Percentiles rank a stretch among this genome's conserved stretches.
Evolutionary conservation across 805 yeast species (phyloP).

Genomic region (Kodamaea jinghongensis): DNA sequence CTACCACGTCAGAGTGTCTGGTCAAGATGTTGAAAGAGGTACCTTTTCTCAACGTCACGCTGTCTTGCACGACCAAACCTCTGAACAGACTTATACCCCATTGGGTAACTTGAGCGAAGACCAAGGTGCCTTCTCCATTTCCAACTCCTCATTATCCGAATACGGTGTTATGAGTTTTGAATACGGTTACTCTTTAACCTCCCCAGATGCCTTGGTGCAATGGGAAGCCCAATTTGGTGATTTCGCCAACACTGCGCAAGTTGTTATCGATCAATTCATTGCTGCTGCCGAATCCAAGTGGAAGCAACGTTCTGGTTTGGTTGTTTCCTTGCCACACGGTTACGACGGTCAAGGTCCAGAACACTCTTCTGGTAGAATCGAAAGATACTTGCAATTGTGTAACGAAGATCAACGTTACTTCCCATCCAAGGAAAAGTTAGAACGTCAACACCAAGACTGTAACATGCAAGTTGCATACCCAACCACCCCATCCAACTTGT

Average conservation of each 20-base stretch:
- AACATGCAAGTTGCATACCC: slow-evolving; percentile 98
- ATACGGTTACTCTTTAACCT: slow-evolving; percentile 96
- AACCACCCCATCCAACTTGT: slow-evolving; percentile 93
- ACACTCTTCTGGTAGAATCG: slow-evolving; percentile 97
- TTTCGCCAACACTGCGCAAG: slow-evolving; percentile 99
- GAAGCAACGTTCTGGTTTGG: slow-evolving; percentile 98
- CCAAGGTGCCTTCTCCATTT: slow-evolving; percentile 83
- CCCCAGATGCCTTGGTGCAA: slow-evolving; percentile 94
- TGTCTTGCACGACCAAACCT: slow-evolving; percentile 91
- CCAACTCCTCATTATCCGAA: slow-evolving; percentile 95
- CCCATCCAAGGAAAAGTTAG: slow-evolving; percentile 87
- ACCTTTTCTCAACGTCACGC: slow-evolving; percentile 99
- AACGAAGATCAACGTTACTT: slow-evolving; percentile 93
- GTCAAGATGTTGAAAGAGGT: slow-evolving; percentile 99
- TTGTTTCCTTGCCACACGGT: slow-evolving; percentile 96
- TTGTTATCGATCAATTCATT: slow-evolving; percentile 92
- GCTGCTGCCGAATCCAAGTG: slow-evolving; percentile 97
- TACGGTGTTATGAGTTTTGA: slow-evolving; percentile 99
- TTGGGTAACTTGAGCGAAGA: slow-evolving; percentile 72
- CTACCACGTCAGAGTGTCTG: slow-evolving; percentile 93
- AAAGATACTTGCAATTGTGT: slow-evolving; percentile 92
- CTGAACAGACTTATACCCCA: slow-evolving; percentile 82
- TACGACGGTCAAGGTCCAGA: slow-evolving; percentile 99
- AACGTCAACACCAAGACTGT: slow-evolving; percentile 98
- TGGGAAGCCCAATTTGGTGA: slow-evolving; percentile 99